Evolutionary conservation across 2,329 filamentous ascomycete genomes (phyloP).

Genomic region (Claviceps capensis): DNA sequence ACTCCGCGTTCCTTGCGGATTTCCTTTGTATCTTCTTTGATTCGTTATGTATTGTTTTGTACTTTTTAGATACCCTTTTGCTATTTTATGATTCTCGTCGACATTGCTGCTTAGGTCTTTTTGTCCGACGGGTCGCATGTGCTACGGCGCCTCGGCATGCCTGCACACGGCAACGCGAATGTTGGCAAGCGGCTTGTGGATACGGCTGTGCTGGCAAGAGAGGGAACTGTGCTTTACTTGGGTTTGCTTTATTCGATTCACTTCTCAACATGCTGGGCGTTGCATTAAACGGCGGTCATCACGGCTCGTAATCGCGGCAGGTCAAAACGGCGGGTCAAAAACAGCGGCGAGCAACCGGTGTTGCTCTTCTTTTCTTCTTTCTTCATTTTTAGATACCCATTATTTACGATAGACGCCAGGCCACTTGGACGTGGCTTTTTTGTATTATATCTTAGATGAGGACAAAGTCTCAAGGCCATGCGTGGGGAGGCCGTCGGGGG

Average conservation of each 20-base stretch:
- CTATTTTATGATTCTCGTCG: neutral
- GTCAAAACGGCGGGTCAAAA: neutral
- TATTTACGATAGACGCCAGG: neutral
- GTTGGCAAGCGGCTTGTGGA: neutral
- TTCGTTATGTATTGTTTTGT: neutral
- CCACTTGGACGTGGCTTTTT: neutral
- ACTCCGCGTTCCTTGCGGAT: slow-evolving; percentile 8
- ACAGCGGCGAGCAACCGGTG: neutral
- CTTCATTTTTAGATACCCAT: neutral
- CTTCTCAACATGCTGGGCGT: neutral
- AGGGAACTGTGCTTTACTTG: neutral
- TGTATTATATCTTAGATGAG: too few species aligned
- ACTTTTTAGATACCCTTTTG: neutral
- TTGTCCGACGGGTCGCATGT: neutral
- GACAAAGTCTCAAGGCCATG: too few species aligned
- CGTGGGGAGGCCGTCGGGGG: too few species aligned
- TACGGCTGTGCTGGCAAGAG: neutral
- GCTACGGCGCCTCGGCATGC: neutral
- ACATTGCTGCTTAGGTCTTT: neutral
- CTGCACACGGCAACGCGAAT: neutral
- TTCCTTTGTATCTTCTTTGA: neutral
- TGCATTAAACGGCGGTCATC: neutral
- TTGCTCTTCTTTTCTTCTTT: neutral
- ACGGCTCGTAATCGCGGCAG: neutral
- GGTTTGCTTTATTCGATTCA: neutral